Percentiles rank a stretch among this genome's conserved stretches.
Evolutionary conservation across 225 moss, liverwort and hornwort genomes (phyloP).

Genomic region (Lunularia cruciata): DNA sequence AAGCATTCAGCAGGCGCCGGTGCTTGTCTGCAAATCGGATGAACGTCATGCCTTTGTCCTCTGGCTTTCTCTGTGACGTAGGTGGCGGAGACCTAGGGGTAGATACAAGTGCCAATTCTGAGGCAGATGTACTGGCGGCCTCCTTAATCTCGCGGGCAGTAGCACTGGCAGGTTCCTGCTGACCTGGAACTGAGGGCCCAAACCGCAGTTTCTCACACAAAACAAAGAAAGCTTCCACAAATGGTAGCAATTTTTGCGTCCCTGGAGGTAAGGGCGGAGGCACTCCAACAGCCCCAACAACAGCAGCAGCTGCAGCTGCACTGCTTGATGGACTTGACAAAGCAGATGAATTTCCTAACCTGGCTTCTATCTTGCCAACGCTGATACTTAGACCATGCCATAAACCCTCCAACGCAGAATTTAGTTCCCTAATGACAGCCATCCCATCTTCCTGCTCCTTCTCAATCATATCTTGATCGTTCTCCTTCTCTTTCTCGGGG

Average conservation of each 20-base stretch:
- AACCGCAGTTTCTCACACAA: slow-evolving; percentile 84
- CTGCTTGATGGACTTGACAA: slow-evolving; percentile 53
- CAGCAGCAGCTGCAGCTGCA: slow-evolving; percentile 49
- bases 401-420: slow-evolving; percentile 71
- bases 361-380: slow-evolving; percentile 77
- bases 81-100: slow-evolving; percentile 65
- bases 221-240: slow-evolving; percentile 94
- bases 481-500: slow-evolving; percentile 55
- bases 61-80: slow-evolving; percentile 48
- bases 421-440: slow-evolving; percentile 66
- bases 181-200: slow-evolving; percentile 61
- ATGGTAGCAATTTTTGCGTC: slow-evolving; percentile 82
- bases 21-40: slow-evolving; percentile 95
- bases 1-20: slow-evolving; percentile 83
- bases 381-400: slow-evolving; percentile 87
- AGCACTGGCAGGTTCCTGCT: slow-evolving; percentile 69
- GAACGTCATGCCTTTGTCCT: slow-evolving; percentile 90
- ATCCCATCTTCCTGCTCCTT: slow-evolving; percentile 82
- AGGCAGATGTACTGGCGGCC: slow-evolving; percentile 71
- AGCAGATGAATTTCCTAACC: slow-evolving; percentile 58
- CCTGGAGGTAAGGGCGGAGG: slow-evolving; percentile 90
- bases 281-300: slow-evolving; percentile 59
- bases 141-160: slow-evolving; percentile 96
- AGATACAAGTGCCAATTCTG: slow-evolving; percentile 44
- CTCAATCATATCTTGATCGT: slow-evolving; percentile 48